phyloP scores from a whole-genome alignment of 768 basidiomycete genomes.

The Suillus ampliporus region DNA sequence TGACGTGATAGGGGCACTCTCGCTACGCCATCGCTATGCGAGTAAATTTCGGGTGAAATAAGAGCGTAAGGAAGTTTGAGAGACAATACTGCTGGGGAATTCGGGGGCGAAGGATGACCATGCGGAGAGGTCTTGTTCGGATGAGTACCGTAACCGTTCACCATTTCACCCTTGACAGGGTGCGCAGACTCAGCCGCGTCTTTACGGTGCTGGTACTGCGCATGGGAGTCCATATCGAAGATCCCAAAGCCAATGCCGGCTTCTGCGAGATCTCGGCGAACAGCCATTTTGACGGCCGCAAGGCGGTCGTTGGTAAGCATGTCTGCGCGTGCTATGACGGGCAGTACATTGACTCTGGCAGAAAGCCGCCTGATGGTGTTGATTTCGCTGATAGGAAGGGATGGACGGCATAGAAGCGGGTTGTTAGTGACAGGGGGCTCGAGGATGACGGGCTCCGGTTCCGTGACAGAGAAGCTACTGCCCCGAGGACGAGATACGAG shows the following conservation, averaged over 20 bases:
- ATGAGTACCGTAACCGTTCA: constrained; percentile 56
- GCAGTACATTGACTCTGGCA: constrained; percentile 84
- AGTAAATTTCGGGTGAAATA: constrained; percentile 83
- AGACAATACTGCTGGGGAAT: constrained; percentile 65
- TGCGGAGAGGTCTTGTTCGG: constrained; percentile 58
- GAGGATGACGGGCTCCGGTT: constrained; percentile 77
- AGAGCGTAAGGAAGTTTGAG: constrained; percentile 83
- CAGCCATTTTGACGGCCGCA: constrained; percentile 76
- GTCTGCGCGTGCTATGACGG: constrained; percentile 84
- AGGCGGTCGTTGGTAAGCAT: constrained; percentile 82
- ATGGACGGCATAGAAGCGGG: constrained; percentile 68
- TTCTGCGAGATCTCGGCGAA: constrained; percentile 80
- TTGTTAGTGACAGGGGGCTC: constrained; percentile 80
- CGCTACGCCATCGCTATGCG: constrained; percentile 80
- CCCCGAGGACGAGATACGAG: constrained; percentile 70
- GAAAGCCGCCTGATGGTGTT: constrained; percentile 80
- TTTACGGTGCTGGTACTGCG: constrained; percentile 49
- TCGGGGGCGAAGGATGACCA: constrained; percentile 64
- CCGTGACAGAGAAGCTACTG: constrained; percentile 74
- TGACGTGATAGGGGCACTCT: constrained; percentile 64
- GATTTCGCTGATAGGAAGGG: constrained; percentile 74
- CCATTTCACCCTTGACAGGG: constrained; percentile 54
- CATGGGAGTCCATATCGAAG: constrained; percentile 75
- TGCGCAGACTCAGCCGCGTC: constrained; percentile 49
- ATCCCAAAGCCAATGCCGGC: constrained; percentile 90